Evolutionary conservation across 192 early-diverging fungal species (phyloP).

Genomic region (Mortierella alpina): DNA sequence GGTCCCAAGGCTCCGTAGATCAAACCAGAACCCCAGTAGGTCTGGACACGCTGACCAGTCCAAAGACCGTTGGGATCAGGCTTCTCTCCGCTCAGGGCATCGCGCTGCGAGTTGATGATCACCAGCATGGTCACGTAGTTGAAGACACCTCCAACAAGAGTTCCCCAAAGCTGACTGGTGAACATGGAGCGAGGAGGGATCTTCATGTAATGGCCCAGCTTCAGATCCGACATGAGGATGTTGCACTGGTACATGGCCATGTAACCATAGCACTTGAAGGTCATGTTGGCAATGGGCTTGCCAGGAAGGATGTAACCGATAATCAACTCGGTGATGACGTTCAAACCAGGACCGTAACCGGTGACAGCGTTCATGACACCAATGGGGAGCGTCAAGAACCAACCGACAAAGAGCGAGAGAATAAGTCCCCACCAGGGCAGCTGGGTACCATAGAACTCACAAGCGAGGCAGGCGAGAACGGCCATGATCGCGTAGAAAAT

Average conservation of each 20-base stretch:
- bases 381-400: constrained; percentile 63
- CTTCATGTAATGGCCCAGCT: constrained; percentile 82
- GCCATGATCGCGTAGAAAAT: constrained; percentile 55
- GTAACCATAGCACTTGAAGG: constrained; percentile 72
- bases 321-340: constrained; percentile 72
- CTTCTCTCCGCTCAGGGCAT: constrained; percentile 22
- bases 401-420: constrained; percentile 51
- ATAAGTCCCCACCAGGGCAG: constrained; percentile 66
- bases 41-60: constrained; percentile 58
- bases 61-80: constrained; percentile 61
- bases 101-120: constrained; percentile 46
- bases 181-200: constrained; percentile 77
- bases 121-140: constrained; percentile 57
- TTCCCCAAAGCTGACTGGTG: constrained; percentile 69
- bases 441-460: constrained; percentile 40
- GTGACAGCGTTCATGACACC: constrained; percentile 68
- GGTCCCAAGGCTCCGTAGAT: constrained; percentile 85
- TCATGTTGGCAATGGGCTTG: constrained; percentile 62
- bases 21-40: constrained; percentile 70
- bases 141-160: constrained; percentile 57
- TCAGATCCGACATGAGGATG: constrained; percentile 75
- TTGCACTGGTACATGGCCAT: constrained; percentile 75
- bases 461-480: constrained; percentile 42
- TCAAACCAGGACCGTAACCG: constrained; percentile 60
- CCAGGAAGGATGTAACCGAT: constrained; percentile 69